Conservation (phyloP, 2,329 filamentous ascomycete genomes). For the Monilinia fructigena region DNA sequence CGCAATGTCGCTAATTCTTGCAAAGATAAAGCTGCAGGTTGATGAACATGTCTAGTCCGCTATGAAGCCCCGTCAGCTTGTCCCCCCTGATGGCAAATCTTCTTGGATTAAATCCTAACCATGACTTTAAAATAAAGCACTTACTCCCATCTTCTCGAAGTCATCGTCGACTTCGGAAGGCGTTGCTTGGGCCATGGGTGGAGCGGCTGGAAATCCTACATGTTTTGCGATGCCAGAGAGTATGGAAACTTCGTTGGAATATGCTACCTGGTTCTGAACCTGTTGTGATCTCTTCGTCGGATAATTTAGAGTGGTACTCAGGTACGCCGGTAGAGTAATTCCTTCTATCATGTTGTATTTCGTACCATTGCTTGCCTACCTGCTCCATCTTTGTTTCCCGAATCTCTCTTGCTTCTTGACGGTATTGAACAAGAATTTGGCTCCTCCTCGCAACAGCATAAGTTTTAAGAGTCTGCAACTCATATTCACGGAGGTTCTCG, state of each 20-base stretch:
- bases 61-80: slow-evolving; percentile 31
- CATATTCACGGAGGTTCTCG: slow-evolving; percentile 69
- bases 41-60: slow-evolving; percentile 35
- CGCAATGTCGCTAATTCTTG: slow-evolving; percentile 40
- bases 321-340: slow-evolving; percentile 74
- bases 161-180: slow-evolving; percentile 78
- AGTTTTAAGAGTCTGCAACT: slow-evolving; percentile 68
- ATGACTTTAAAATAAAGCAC: slow-evolving; percentile 41
- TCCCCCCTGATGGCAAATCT: slow-evolving; percentile 9
- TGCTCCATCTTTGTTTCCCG: slow-evolving; percentile 77
- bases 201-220: slow-evolving; percentile 94
- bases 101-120: background rate
- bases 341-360: slow-evolving; percentile 85
- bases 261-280: slow-evolving; percentile 80
- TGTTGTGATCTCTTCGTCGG: slow-evolving; percentile 74
- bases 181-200: slow-evolving; percentile 72
- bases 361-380: slow-evolving; percentile 86
- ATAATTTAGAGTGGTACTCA: slow-evolving; percentile 77
- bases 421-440: slow-evolving; percentile 87
- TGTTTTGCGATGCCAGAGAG: slow-evolving; percentile 90
- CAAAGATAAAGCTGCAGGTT: slow-evolving; percentile 33
- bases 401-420: slow-evolving; percentile 79
- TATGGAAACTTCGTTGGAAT: slow-evolving; percentile 92
- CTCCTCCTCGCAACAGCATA: slow-evolving; percentile 78
- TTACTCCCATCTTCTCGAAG: slow-evolving; percentile 83